Percentiles rank a stretch among this genome's conserved stretches.
Conservation (phyloP, 306 rosid genomes). For the Begonia masoniana region DNA sequence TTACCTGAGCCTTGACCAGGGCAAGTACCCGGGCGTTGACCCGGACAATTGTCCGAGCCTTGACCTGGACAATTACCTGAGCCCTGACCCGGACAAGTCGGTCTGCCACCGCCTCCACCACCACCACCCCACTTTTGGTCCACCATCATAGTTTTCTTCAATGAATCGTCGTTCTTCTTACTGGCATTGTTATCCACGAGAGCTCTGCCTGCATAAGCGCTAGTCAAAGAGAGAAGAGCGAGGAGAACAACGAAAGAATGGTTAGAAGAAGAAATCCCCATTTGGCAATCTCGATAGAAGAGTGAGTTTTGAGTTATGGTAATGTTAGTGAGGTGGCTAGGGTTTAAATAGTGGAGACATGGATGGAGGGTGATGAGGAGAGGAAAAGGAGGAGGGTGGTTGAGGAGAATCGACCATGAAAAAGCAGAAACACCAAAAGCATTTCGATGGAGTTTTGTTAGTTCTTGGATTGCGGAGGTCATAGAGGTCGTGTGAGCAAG, state of each 20-base stretch:
- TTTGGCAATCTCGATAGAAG: background rate
- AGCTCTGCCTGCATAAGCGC: background rate
- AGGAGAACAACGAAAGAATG: background rate
- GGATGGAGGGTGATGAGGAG: background rate
- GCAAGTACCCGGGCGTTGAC: too few relatives aligned
- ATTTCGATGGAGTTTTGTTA: background rate
- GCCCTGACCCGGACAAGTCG: too few relatives aligned
- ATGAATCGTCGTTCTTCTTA: background rate
- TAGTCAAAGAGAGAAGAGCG: background rate
- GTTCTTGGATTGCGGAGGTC: background rate
- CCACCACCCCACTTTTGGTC: too few relatives aligned
- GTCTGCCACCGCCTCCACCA: too few relatives aligned
- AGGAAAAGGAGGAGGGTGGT: too few relatives aligned
- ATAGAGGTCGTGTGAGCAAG: background rate
- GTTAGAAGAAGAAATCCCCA: background rate
- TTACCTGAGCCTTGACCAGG: too few relatives aligned
- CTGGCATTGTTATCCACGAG: background rate
- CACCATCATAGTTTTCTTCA: too few relatives aligned
- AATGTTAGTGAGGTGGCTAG: background rate
- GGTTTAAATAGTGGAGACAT: background rate
- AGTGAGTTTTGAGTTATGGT: slow-evolving; percentile 1
- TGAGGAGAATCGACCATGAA: background rate
- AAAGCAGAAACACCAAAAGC: too few relatives aligned
- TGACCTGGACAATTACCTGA: too few relatives aligned
- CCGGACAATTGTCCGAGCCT: too few relatives aligned